A percentile compares a stretch with the other conserved stretches of the same genome.
Evolutionary conservation across 1,284 basidiomycete species (phyloP).

Genomic region (Leccinum angustisporum): DNA sequence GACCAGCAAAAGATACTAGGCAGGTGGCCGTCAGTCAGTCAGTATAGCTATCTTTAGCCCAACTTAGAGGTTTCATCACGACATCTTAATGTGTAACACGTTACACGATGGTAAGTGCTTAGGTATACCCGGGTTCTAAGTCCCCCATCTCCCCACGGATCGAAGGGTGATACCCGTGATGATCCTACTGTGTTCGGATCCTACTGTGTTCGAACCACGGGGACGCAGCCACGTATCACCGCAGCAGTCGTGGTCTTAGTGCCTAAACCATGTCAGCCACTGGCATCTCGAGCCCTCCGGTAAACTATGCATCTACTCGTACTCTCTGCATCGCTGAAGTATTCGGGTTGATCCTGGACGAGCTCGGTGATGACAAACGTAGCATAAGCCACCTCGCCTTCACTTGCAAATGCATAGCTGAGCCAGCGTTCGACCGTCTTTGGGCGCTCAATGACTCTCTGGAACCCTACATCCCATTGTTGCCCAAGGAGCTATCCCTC

Average conservation of each 20-base stretch:
- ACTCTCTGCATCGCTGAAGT: slow-evolving; percentile 26
- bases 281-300: not conserved
- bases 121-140: not conserved
- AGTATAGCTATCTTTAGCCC: not conserved
- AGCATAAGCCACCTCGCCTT: slow-evolving; percentile 28
- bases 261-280: slow-evolving; percentile 8
- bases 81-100: too few relatives aligned
- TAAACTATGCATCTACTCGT: not conserved
- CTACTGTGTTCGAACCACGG: not conserved
- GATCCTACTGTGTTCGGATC: not conserved
- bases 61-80: too few relatives aligned
- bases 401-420: slow-evolving; percentile 29
- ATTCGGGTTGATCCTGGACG: slow-evolving; percentile 28
- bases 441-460: slow-evolving; percentile 30
- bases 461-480: slow-evolving; percentile 25
- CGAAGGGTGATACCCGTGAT: not conserved
- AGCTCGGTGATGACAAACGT: slow-evolving; percentile 22
- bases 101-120: too few relatives aligned
- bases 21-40: not conserved
- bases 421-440: slow-evolving; percentile 29
- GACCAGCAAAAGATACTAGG: not conserved
- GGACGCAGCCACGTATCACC: not conserved
- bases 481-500: slow-evolving; percentile 24
- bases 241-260: not conserved
- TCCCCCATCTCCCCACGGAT: not conserved